Evolutionary conservation across 768 basidiomycete genomes (phyloP), one percentile per base, ranked within the genome.

Genomic region (Tubosaeta brunneosetosa): DNA sequence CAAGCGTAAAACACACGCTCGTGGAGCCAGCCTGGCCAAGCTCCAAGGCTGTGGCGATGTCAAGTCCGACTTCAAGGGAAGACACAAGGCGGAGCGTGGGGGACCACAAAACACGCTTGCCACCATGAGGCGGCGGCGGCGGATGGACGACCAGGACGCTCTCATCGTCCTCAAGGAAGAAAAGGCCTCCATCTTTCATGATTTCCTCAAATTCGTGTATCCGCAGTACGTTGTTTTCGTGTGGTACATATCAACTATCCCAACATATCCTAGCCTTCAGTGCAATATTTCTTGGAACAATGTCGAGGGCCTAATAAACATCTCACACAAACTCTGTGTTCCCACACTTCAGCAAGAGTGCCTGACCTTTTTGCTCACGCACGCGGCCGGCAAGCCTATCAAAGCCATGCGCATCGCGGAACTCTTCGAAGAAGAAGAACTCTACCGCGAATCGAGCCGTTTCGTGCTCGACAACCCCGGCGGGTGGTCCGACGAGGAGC

Each of bases 271-370:
- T 60, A 90, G 88, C 57, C 76, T 94, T 50, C 88, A 93, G 57
- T 95, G 93, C 71, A 90, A 90, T 9, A 93, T 95, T 49, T 88
- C 91, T 0, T 97, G 94, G 91, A 89, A 91, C 61, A 97, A 97
- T 66, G 94, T 92, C 26, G 92, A 91, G 61, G 86, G 86, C 37
- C 78, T 92, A 38, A 88, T 94, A 83, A 91, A 94, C 63, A 86
- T 95, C 19, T 85, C 91, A 3, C 84, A 90, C 69, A 94, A 93
- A 64, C 83, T 95, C 50, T 88, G 88, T 56, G 88, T 91, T 5
- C 85, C 89, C 2, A 74, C 87, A 3, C 76, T 97, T 37, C 88
- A 91, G 63, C 79, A 80, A 40, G 84, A 90, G 63, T 95, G 92
- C 68, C 78, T 90, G 29, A 83, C 81, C 3, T 97, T 97, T 71